Evolutionary conservation across 192 early-diverging fungal species (phyloP), one percentile per base, ranked within the genome.

Genomic region (Backusella psychrophila): DNA sequence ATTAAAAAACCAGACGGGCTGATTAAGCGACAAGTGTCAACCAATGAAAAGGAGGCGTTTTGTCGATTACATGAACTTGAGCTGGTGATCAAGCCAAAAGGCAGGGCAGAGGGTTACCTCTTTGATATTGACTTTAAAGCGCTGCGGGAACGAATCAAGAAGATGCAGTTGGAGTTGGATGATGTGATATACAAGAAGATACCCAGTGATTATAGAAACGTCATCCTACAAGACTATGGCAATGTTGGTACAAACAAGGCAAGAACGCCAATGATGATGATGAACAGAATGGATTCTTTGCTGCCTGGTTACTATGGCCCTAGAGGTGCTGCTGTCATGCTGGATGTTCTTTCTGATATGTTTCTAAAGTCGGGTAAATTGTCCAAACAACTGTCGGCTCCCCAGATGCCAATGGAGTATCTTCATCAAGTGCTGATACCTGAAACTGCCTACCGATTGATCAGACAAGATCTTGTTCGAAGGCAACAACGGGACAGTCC

Each of bases 241-340:
- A 65, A 76, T 0, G 38, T 85, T 19, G 88, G 88, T 0, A 68
- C 46, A 21, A 66, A 76, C 8, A 78, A 84, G 23, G 88, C 88
- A 34, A 71, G 88, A 46, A 82, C 79, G 46, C 75, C 84, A 0
- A 72, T 80, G n/a, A 78, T 75, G n/a, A 23, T 87, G 21, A 75
- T 89, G 44, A 79, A 77, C 4, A 73, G 84, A 38, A 85, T 89
- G 59, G 78, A 87, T 21, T 63, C 74, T 9, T 72, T 77, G 29
- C 65, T 86, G 84, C 86, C 88, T 19, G 88, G 88, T 11, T 89
- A 89, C 42, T 89, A 89, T 79, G 88, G 88, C 6, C 78, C 86
- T 3, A 84, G 84, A 66, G 88, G 88, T 0, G 72, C 85, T 9
- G 73, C 73, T 2, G 70, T 73, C 14, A 78, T 89, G 6, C 59